Base-by-base conservation (phyloP, 2,329 filamentous ascomycete genomes). In the Mariannaea elegans region DNA sequence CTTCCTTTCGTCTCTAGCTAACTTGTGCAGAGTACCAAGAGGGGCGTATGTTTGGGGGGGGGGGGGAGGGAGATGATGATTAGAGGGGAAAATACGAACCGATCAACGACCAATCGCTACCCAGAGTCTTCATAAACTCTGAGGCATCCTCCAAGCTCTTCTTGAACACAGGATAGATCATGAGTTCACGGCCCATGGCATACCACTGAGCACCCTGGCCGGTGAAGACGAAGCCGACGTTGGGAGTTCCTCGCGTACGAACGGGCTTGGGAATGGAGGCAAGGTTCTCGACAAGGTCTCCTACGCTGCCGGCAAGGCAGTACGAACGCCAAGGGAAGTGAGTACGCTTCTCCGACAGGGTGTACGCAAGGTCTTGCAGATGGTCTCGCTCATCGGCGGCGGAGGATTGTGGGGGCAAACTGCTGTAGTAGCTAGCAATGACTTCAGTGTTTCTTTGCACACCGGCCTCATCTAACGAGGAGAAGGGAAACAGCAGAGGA, bases 121-220 rank as follows among this genome's bases (percentile, higher is more conserved):
- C 61, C 54, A 42, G 55, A 34, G 14, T 44, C 4, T 44, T n/a
- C 36, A 61, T 50, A 27, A 51, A 61, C 21, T 52, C 45, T 3
- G 59, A 51, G n/a, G n/a, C 41, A 10, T 52, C 49, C 12, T 54
- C 2, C 2, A 57, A 10, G 18, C 53, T 62, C 19, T 62, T 10
- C 6, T 47, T 31, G n/a, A 58, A 64, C 10, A 51, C 56, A 2
- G 49, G 29, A 12, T 51, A 61, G 2, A 18, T 19, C 8, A 64
- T n/a, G 14, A 75, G 66, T 62, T 75, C 72, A 9, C 68, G 64
- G 23, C 73, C 73, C 73, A 76, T 73, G 41, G 54, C 70, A 48
- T 52, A 49, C 68, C 67, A 73, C 55, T 73, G 71, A 4, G 71
- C 73, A n/a, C 74, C 74, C 52, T 75, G 73, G 7, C 74, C 73